These are phyloP conservation scores for Mortierella alpina DNA, from an alignment of 192 early-diverging fungal species.

Conservation along the genomic window DNA sequence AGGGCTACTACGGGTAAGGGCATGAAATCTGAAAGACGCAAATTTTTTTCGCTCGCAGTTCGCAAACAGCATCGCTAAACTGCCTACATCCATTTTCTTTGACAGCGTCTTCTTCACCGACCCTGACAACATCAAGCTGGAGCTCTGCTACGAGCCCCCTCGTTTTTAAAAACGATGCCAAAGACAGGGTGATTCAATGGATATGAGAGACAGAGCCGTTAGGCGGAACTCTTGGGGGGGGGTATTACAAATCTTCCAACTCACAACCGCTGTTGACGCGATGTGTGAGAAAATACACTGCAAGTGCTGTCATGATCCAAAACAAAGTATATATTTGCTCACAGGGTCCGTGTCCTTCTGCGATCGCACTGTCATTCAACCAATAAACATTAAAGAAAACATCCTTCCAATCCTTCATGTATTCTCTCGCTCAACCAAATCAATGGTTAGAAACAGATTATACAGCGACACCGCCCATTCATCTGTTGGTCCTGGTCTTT, in stretches of 20 bases:
- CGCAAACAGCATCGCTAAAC: background rate
- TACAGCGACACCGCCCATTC: conserved; percentile 57
- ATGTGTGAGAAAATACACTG: background rate
- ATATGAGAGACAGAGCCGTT: too few species aligned
- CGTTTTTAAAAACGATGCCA: background rate
- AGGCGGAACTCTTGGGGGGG: too few species aligned
- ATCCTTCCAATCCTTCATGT: background rate
- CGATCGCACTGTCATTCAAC: too few species aligned
- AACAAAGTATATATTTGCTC: background rate
- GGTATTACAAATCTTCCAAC: too few species aligned
- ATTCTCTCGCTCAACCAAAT: conserved; percentile 22
- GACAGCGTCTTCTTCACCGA: conserved; percentile 50
- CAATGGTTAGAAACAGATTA: conserved; percentile 42
- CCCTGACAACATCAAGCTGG: conserved; percentile 44
- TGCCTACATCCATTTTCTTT: background rate
- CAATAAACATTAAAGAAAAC: background rate
- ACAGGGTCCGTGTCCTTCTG: too few species aligned
- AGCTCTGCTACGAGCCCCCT: conserved; percentile 19
- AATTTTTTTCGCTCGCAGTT: background rate
- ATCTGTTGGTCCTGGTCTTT: conserved; percentile 67
- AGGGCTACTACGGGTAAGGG: conserved; percentile 36
- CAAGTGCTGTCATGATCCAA: background rate
- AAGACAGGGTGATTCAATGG: too few species aligned
- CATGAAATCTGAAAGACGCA: background rate
- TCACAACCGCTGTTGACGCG: too few species aligned